Evolutionary conservation across 202 grass and related monocot genomes (phyloP), one percentile per base, ranked within the genome.

Genomic region (Setaria viridis): DNA sequence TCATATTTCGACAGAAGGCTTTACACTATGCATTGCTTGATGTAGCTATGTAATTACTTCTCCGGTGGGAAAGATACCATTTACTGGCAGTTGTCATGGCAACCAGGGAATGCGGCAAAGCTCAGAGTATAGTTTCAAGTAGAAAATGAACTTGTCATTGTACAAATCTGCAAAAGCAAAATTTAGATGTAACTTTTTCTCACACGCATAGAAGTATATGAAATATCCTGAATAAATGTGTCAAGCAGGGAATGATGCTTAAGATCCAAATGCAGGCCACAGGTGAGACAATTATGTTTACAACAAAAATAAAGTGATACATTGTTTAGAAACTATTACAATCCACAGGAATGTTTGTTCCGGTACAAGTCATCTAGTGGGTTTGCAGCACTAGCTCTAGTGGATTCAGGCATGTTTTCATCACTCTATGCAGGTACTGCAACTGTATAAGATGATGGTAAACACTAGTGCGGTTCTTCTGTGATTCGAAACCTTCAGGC

Each of bases 151-250:
- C 0, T 33, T 69, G 67, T 74, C 39, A 58, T 55, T 70, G 70
- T 85, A 69, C 37, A 65, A 70, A 77, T 67, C 54, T 58, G 64
- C 37, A 54, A 82, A 82, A 71, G 6, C 11, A 81, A 65, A 60
- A 62, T 17, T 17, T n/a, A n/a, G 54, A 56, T 56, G 54, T n/a
- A 56, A n/a, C 17, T n/a, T 57, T 57, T 57, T n/a, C 19, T n/a
- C 2, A 19, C 3, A 57, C 1, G 7, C 19, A 57, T 57, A 21
- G 12, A 79, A 79, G 37, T 68, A 51, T 51, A 68, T 30, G 14
- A 85, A 80, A 34, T 16, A 14, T 48, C 25, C 30, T 33, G 58
- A 51, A 68, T 51, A 68, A 73, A 74, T 74, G 11, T 43, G 59
- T 80, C 39, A 74, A 58, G 48, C 21, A 59, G 42, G 48, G 19